A percentile compares a stretch with the other conserved stretches of the same genome.
Conservation (phyloP, 345 rosid genomes). For the Geranium brycei region DNA sequence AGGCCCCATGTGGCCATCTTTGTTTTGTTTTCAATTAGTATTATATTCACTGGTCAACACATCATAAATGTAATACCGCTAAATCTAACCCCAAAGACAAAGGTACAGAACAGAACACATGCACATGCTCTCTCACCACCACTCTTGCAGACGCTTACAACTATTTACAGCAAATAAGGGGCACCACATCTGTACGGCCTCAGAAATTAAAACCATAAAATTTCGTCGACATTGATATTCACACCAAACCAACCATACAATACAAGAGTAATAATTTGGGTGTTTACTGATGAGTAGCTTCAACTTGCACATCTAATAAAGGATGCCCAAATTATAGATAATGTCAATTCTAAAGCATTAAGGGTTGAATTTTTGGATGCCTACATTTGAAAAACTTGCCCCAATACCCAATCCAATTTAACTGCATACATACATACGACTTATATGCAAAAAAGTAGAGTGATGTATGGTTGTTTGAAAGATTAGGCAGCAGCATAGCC, state of each 20-base stretch:
- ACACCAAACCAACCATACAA: background rate
- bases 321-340: no score
- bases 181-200: background rate
- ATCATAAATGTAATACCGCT: background rate
- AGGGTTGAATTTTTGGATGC: background rate
- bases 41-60: background rate
- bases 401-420: background rate
- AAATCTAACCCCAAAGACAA: background rate
- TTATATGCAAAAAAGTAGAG: no score
- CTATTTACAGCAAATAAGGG: background rate
- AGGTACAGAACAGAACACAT: background rate
- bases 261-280: background rate
- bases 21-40: no score
- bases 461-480: background rate
- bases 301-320: background rate
- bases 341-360: background rate
- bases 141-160: background rate
- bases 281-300: background rate
- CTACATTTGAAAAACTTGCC: background rate
- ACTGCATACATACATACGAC: background rate
- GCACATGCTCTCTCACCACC: background rate
- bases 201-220: background rate
- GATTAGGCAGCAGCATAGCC: background rate
- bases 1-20: no score
- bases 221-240: background rate